phyloP scores from a whole-genome alignment of 2,329 filamentous ascomycete species.

The Phialocephala subalpina region DNA sequence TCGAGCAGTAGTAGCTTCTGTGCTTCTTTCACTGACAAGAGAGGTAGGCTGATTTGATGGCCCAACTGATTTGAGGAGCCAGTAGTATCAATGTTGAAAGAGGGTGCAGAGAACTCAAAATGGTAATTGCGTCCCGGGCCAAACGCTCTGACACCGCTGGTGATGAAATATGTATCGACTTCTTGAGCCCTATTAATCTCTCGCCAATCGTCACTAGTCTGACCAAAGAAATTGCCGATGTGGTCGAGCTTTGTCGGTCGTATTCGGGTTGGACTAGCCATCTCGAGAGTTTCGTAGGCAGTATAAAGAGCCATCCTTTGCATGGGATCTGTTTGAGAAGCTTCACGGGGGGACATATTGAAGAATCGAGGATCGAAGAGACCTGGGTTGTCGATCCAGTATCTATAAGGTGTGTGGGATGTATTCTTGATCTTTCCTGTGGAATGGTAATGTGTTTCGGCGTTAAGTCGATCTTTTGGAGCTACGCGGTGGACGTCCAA shows the following conservation, averaged over 20 bases:
- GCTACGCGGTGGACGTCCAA: constrained; percentile 74
- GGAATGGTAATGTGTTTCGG: constrained; percentile 74
- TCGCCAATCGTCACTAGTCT: constrained; percentile 33
- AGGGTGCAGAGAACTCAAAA: constrained; percentile 50
- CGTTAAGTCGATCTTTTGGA: constrained; percentile 77
- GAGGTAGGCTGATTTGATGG: constrained; percentile 48
- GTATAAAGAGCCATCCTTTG: constrained; percentile 73
- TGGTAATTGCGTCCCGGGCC: constrained; percentile 44
- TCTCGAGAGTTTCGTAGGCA: constrained; percentile 81
- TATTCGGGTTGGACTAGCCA: constrained; percentile 60
- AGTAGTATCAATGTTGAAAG: constrained; percentile 49
- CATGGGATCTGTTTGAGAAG: constrained; percentile 80
- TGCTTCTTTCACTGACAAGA: constrained; percentile 63
- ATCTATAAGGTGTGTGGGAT: constrained; percentile 52
- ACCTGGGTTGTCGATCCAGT: constrained; percentile 73
- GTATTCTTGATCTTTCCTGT: constrained; percentile 75
- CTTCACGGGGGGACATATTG: constrained; percentile 85
- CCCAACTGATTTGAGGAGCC: constrained; percentile 45
- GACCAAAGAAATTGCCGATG: constrained; percentile 35
- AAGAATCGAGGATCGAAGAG: constrained; percentile 84
- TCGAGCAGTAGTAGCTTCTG: constrained; percentile 68
- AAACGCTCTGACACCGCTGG: constrained; percentile 35
- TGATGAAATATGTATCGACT: constrained; percentile 33
- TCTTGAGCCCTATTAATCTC: constrained; percentile 31
- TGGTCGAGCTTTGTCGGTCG: constrained; percentile 48